phyloP scores from a whole-genome alignment of 2,329 filamentous ascomycete species.

The Clonostachys chloroleuca region DNA sequence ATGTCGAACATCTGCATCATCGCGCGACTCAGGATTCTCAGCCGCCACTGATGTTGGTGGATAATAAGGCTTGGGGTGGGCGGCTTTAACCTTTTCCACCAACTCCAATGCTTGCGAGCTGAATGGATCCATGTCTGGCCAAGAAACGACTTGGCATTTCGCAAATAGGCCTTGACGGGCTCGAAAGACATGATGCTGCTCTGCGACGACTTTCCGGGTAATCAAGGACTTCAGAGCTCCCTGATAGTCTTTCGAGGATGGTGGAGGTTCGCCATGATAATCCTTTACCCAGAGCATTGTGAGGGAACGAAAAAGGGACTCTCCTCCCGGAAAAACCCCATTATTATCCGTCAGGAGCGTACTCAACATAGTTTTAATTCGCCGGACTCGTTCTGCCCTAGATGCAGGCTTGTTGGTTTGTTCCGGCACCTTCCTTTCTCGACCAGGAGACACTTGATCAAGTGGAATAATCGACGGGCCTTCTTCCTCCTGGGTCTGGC shows the following conservation, averaged over 20 bases:
- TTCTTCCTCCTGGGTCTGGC: too few species aligned
- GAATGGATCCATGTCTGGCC: constrained; percentile 32
- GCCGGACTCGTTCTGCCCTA: neutral
- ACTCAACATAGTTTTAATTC: constrained; percentile 12
- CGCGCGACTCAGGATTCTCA: neutral
- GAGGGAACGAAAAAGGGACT: constrained; percentile 42
- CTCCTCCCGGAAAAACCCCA: constrained; percentile 47
- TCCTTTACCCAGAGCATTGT: constrained; percentile 36
- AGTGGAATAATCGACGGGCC: too few species aligned
- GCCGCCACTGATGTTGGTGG: constrained; percentile 10
- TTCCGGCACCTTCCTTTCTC: too few species aligned
- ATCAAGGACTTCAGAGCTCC: constrained; percentile 30
- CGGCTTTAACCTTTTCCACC: constrained; percentile 40
- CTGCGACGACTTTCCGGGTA: constrained; percentile 23
- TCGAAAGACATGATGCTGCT: constrained; percentile 39
- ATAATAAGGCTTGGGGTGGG: constrained; percentile 30
- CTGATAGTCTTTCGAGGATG: constrained; percentile 30
- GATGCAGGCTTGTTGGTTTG: neutral
- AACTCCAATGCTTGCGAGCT: constrained; percentile 32
- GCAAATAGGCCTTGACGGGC: constrained; percentile 32
- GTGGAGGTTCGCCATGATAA: constrained; percentile 32
- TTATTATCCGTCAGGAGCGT: constrained; percentile 19
- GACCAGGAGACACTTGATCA: too few species aligned
- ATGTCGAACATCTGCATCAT: neutral
- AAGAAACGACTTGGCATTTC: constrained; percentile 38